Conservation (phyloP, 139 green algal species). For the Coelastrella sp. region DNA sequence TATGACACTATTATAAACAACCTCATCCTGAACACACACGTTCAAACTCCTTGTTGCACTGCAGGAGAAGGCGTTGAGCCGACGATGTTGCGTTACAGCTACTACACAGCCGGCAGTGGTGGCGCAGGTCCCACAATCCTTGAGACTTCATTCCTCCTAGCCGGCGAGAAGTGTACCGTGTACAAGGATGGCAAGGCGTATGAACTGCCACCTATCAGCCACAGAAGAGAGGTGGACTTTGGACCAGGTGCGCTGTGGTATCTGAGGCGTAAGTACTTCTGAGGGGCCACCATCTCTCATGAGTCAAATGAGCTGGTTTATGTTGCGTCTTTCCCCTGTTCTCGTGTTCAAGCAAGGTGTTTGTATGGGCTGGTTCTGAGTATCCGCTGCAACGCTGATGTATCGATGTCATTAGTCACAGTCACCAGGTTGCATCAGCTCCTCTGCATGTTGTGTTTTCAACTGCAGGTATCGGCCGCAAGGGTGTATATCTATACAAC, state of each 20-base stretch:
- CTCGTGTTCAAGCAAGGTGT: too few species aligned
- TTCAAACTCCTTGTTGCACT: not conserved
- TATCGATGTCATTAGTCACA: too few species aligned
- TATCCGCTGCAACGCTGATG: too few species aligned
- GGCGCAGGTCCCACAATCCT: constrained; percentile 96
- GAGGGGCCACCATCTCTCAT: too few species aligned
- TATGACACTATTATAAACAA: too few species aligned
- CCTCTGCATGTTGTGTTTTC: not conserved
- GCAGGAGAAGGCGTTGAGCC: constrained; percentile 70
- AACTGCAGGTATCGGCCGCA: constrained; percentile 54
- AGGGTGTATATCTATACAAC: constrained; percentile 87
- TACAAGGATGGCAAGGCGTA: constrained; percentile 75
- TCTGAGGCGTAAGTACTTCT: too few species aligned
- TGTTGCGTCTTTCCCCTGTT: too few species aligned
- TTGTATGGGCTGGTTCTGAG: too few species aligned
- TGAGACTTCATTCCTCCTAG: constrained; percentile 90
- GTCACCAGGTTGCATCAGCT: not conserved
- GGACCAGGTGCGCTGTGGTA: constrained; percentile 68
- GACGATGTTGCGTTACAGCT: constrained; percentile 86
- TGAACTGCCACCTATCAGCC: constrained; percentile 76
- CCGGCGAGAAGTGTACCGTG: constrained; percentile 50
- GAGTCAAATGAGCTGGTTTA: too few species aligned
- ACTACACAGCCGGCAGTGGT: constrained; percentile 93
- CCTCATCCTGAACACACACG: not conserved
- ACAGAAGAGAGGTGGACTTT: constrained; percentile 92